Percentiles rank a stretch among this genome's conserved stretches.
Conservation (phyloP, 108 stramenopile genomes). For the Nitzschia palea region DNA sequence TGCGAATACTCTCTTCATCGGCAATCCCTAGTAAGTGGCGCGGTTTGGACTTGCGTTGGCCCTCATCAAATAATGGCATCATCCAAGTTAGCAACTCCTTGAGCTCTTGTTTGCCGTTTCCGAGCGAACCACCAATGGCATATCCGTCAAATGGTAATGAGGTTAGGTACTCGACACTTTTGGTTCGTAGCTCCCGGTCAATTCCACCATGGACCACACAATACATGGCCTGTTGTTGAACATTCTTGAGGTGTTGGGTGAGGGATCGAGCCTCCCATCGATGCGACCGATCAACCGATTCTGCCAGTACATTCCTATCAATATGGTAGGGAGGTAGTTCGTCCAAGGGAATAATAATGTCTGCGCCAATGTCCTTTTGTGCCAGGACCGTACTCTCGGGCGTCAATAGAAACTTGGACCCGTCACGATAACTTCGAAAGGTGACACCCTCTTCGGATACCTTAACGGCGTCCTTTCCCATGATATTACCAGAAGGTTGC, state of each 20-base stretch:
- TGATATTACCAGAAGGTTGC: neutral
- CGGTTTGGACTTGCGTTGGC: slow-evolving; percentile 68
- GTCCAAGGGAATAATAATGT: slow-evolving; percentile 95
- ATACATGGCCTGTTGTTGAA: slow-evolving; percentile 89
- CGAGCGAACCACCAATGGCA: slow-evolving; percentile 90
- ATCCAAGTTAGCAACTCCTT: slow-evolving; percentile 83
- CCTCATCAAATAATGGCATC: slow-evolving; percentile 84
- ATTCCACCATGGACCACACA: slow-evolving; percentile 92
- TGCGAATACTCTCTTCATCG: slow-evolving; percentile 80
- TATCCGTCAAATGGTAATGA: slow-evolving; percentile 93
- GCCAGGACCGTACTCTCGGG: slow-evolving; percentile 90
- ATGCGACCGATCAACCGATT: slow-evolving; percentile 85
- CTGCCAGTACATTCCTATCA: slow-evolving; percentile 49
- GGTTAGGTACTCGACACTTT: slow-evolving; percentile 84
- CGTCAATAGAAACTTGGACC: slow-evolving; percentile 77
- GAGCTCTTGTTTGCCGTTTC: slow-evolving; percentile 84
- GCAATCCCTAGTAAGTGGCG: slow-evolving; percentile 93
- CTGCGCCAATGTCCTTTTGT: slow-evolving; percentile 90
- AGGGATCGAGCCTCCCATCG: slow-evolving; percentile 92
- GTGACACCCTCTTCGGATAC: slow-evolving; percentile 88
- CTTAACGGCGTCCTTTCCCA: slow-evolving; percentile 62
- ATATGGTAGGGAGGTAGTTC: slow-evolving; percentile 91
- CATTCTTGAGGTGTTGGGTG: slow-evolving; percentile 77
- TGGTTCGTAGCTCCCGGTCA: slow-evolving; percentile 71
- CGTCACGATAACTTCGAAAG: slow-evolving; percentile 91